Evolutionary conservation across 768 basidiomycete species (phyloP).

Genomic region (Auriscalpium vulgare): DNA sequence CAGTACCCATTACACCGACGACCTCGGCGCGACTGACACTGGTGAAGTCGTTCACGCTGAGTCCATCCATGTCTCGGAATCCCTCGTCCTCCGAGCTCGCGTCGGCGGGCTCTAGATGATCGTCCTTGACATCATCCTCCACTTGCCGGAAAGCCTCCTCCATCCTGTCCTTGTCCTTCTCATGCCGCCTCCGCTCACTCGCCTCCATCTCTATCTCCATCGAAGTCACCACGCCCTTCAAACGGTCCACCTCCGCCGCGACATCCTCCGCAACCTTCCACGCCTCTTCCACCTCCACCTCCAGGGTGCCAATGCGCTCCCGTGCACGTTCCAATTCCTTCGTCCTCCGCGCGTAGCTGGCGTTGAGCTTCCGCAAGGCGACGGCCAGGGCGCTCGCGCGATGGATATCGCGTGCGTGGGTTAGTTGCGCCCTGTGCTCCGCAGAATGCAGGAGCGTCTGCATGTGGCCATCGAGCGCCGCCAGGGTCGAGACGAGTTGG

Average conservation of each 20-base stretch:
- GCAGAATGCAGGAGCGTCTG: slow-evolving; percentile 48
- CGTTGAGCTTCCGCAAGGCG: slow-evolving; percentile 73
- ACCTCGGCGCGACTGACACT: slow-evolving; percentile 12
- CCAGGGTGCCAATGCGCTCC: slow-evolving; percentile 43
- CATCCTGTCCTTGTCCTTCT: slow-evolving; percentile 7
- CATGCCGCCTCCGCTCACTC: neutral
- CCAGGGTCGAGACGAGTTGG: slow-evolving; percentile 9
- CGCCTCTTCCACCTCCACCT: slow-evolving; percentile 70
- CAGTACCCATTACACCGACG: slow-evolving; percentile 11
- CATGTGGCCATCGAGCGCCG: slow-evolving; percentile 5
- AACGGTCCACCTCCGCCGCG: slow-evolving; percentile 63
- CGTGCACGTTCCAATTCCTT: slow-evolving; percentile 44
- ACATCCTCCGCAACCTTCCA: slow-evolving; percentile 73
- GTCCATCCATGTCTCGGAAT: neutral
- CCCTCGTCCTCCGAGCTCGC: slow-evolving; percentile 15
- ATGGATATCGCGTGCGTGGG: slow-evolving; percentile 53
- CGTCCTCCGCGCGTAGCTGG: slow-evolving; percentile 59
- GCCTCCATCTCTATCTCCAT: slow-evolving; percentile 1
- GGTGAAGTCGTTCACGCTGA: slow-evolving; percentile 1
- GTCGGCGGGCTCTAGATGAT: slow-evolving; percentile 16
- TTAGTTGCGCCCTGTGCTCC: slow-evolving; percentile 61
- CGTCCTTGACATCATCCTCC: slow-evolving; percentile 22
- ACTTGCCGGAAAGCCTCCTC: slow-evolving; percentile 12
- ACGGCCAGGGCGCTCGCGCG: slow-evolving; percentile 71
- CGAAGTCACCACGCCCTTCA: slow-evolving; percentile 31